Evolutionary conservation across 352 stramenopile species (phyloP), one percentile per base, ranked within the genome.

Genomic region (Thalassiosira mediterranea): DNA sequence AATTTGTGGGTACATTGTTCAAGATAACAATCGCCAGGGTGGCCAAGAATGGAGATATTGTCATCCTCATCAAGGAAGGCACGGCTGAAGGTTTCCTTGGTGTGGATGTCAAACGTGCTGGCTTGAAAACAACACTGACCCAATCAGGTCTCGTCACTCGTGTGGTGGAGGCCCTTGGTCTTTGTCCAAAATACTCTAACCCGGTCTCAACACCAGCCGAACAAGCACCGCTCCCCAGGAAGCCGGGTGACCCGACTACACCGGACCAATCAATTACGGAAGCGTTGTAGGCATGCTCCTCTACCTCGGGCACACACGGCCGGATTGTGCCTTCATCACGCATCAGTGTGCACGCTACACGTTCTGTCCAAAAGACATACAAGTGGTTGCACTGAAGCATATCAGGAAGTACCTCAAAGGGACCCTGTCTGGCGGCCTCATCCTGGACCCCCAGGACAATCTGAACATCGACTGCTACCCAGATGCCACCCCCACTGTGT

Each of bases 211-310:
- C 73, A 48, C 73, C 61, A 58, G 70, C 53, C 19, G 47, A 53
- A 26, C 0, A 53, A 1, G 52, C 21, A 3, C 46, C 71, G 23
- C 38, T 85, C 2, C 25, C 19, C 59, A 49, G 13, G 67, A 80
- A 17, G 49, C 59, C n/a, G 69, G 44, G 46, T 49, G 69, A 48
- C 25, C 32, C 21, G 34, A 40, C 28, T 3, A 19, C 5, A n/a
- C 42, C 19, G 46, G 49, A n/a, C 4, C n/a, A n/a, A 72, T 84
- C 75, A 76, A 52, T 28, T 84, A 85, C 53, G 28, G 38, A 11
- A 86, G 73, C 37, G 69, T 84, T 32, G 52, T 88, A 28, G 76
- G 81, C 21, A 86, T 86, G 77, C 46, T 86, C 1, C 40, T 75
- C 31, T 87, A 88, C 60, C 60, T 88, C 1, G 54, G 47, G 21